Percentiles rank a stretch among this genome's conserved stretches.
Conservation (phyloP, 2,329 filamentous ascomycete genomes). For the Fusarium azukiicola region DNA sequence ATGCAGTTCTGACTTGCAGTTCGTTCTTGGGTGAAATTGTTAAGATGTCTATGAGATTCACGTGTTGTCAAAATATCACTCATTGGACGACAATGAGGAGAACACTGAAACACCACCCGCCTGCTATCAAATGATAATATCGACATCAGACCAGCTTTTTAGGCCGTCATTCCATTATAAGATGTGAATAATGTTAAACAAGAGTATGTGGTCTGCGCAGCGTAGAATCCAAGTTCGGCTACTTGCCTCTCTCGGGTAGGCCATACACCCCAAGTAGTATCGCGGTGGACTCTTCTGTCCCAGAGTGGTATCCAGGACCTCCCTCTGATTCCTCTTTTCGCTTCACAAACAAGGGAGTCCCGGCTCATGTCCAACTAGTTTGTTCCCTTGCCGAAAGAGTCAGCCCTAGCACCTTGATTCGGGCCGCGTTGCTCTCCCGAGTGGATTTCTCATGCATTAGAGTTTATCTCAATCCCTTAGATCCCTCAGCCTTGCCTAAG, state of each 20-base stretch:
- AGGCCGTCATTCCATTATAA: not conserved
- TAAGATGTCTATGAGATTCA: no score
- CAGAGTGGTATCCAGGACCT: not conserved
- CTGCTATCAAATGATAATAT: not conserved
- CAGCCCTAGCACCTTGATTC: conserved; percentile 10
- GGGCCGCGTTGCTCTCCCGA: conserved; percentile 7
- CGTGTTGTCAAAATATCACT: no score
- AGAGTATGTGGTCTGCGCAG: not conserved
- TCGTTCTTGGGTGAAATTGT: no score
- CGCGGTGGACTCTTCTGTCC: not conserved
- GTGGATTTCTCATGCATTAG: not conserved
- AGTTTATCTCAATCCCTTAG: conserved; percentile 6
- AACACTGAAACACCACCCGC: not conserved
- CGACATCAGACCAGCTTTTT: no score
- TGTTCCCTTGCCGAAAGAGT: not conserved
- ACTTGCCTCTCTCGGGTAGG: not conserved
- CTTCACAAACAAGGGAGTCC: not conserved
- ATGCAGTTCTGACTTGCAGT: no score
- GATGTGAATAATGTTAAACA: not conserved
- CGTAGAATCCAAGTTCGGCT: no score
- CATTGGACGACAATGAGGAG: no score
- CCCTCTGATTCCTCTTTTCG: not conserved
- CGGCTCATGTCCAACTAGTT: not conserved
- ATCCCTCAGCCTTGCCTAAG: not conserved
- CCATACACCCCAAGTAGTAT: not conserved